Percentiles rank a stretch among this genome's conserved stretches.
Evolutionary conservation across 805 yeast genomes (phyloP).

Genomic region (Wickerhamomyces mucosus): DNA sequence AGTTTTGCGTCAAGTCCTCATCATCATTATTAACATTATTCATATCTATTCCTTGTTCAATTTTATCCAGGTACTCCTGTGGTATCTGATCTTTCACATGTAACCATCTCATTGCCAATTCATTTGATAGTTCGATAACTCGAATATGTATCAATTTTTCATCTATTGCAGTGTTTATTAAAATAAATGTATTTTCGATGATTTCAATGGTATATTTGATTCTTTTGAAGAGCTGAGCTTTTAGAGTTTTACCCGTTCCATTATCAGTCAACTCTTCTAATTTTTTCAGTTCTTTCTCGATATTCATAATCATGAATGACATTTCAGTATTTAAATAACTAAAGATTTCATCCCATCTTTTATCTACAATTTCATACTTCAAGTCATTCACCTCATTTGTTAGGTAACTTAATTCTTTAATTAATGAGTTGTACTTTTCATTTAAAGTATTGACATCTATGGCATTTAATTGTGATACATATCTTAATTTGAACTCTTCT

Average conservation of each 20-base stretch:
- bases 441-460: conserved; percentile 22
- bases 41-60: conserved; percentile 5
- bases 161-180: conserved; percentile 30
- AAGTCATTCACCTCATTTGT: conserved; percentile 31
- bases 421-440: conserved; percentile 29
- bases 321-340: conserved; percentile 36
- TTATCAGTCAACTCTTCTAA: conserved; percentile 16
- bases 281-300: conserved; percentile 19
- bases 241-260: conserved; percentile 9
- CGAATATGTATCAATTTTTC: conserved; percentile 30
- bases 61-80: conserved; percentile 13
- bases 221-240: conserved; percentile 22
- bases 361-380: conserved; percentile 38
- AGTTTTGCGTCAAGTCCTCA: conserved; percentile 10
- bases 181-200: conserved; percentile 28
- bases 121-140: conserved; percentile 26
- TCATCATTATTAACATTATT: conserved; percentile 2
- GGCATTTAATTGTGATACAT: conserved; percentile 8
- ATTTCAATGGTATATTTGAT: conserved; percentile 28
- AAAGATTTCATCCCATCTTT: conserved; percentile 48
- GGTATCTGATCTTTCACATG: conserved; percentile 12
- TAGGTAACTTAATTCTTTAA: conserved; percentile 32
- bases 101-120: conserved; percentile 27
- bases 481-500: conserved; percentile 30
- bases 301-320: conserved; percentile 17